A percentile compares a stretch with the other conserved stretches of the same genome.
Evolutionary conservation across 2,329 filamentous ascomycete genomes (phyloP).

Genomic region (Mycosphaerella arachidis): DNA sequence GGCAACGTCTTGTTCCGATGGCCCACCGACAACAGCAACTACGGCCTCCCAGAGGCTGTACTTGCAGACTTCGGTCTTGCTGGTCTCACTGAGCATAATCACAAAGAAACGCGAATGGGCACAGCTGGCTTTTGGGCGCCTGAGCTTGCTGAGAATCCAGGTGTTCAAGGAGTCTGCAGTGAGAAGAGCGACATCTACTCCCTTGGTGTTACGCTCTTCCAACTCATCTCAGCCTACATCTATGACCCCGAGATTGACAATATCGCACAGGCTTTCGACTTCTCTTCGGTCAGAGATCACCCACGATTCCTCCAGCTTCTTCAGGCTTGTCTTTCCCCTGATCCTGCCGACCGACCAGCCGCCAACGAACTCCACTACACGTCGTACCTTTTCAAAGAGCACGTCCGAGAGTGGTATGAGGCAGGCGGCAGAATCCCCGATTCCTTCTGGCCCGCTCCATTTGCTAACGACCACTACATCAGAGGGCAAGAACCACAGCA

Average conservation of each 20-base stretch:
- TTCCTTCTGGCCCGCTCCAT: constrained; percentile 1
- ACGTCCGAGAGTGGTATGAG: background rate
- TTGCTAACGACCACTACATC: background rate
- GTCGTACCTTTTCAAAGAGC: background rate
- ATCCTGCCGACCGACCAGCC: background rate
- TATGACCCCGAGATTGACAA: background rate
- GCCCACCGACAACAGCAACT: background rate
- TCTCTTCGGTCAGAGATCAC: constrained; percentile 1
- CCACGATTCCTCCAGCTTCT: constrained; percentile 4
- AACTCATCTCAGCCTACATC: constrained; percentile 10
- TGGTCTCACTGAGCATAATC: background rate
- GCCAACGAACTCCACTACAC: background rate
- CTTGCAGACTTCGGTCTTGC: constrained; percentile 25
- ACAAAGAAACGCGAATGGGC: constrained; percentile 7
- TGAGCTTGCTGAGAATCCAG: constrained; percentile 4
- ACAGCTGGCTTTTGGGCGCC: constrained; percentile 16
- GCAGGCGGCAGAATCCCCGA: constrained; percentile 1
- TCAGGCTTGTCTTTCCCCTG: constrained; percentile 1
- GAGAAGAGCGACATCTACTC: constrained; percentile 23
- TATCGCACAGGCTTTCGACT: background rate
- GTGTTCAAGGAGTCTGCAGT: constrained; percentile 12
- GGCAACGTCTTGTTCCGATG: constrained; percentile 25
- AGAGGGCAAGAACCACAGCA: background rate
- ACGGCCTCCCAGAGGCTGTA: constrained; percentile 21
- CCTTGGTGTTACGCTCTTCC: constrained; percentile 23